These are phyloP conservation scores for Cajanus cajan DNA, from an alignment of 306 rosid species.

Conservation along the genomic window DNA sequence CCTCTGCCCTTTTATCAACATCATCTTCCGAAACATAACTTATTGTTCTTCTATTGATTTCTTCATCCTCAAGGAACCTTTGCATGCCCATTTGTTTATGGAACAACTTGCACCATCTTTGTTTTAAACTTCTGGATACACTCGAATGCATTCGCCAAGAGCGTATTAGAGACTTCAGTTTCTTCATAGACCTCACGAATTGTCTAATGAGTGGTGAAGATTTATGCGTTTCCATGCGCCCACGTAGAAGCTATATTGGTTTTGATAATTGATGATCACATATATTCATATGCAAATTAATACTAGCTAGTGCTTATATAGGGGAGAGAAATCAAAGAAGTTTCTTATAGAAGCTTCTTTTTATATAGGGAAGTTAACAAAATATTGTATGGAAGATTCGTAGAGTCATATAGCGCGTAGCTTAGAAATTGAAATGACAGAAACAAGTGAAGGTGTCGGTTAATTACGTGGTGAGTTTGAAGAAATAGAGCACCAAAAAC, in stretches of 20 bases:
- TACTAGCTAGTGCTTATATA: not conserved
- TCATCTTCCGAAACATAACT: conserved; percentile 40
- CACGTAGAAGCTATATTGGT: not conserved
- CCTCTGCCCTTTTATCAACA: conserved; percentile 58
- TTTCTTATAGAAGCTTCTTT: conserved; percentile 12
- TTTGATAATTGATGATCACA: not conserved
- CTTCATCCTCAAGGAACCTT: conserved; percentile 43
- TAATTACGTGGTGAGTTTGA: conserved; percentile 23
- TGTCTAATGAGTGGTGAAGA: not conserved
- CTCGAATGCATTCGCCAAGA: conserved; percentile 8
- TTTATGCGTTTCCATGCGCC: conserved; percentile 14
- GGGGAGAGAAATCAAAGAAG: not conserved
- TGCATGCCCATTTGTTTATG: conserved; percentile 20
- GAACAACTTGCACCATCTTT: conserved; percentile 35
- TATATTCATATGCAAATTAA: no score
- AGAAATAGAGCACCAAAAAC: not conserved
- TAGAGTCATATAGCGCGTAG: conserved; percentile 19
- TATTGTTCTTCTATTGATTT: conserved; percentile 19
- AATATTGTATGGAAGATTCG: not conserved
- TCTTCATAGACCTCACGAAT: conserved; percentile 41
- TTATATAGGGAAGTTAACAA: not conserved
- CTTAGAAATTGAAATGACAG: conserved; percentile 9
- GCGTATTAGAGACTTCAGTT: conserved; percentile 32
- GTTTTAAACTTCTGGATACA: conserved; percentile 2
- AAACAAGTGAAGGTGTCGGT: conserved; percentile 11